Evolutionary conservation across 768 basidiomycete genomes (phyloP).

Genomic region (Xerocomellus amylosporus): DNA sequence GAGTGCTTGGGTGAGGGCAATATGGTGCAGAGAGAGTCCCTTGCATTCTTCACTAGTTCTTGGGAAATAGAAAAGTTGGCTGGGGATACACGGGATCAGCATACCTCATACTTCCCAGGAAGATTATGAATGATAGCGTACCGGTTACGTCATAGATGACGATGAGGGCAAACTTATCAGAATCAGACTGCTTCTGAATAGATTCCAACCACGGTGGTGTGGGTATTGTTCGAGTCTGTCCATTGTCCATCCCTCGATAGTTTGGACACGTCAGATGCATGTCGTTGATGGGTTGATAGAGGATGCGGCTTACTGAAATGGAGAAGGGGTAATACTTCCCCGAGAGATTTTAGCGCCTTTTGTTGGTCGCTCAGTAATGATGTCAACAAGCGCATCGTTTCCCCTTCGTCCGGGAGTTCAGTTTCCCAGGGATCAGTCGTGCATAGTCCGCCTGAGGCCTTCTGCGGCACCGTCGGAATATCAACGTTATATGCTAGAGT

Average conservation of each 20-base stretch:
- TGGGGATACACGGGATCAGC: not conserved
- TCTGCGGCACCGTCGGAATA: not conserved
- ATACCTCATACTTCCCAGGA: too few relatives aligned
- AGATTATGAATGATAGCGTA: not conserved
- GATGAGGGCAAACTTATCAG: not conserved
- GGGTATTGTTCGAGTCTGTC: not conserved
- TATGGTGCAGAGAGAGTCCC: not conserved
- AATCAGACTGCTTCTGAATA: not conserved
- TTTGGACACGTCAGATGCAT: not conserved
- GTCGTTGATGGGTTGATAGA: not conserved
- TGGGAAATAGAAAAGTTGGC: not conserved
- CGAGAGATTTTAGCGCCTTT: not conserved
- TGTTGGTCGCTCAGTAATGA: not conserved
- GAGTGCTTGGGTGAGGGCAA: not conserved
- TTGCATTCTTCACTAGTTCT: not conserved
- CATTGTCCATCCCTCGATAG: not conserved
- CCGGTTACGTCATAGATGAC: not conserved
- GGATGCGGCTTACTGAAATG: not conserved
- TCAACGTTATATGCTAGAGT: not conserved
- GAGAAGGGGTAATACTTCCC: constrained; percentile 6
- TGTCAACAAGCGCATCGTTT: not conserved
- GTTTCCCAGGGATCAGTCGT: not conserved
- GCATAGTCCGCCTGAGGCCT: not conserved
- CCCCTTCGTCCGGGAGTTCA: not conserved
- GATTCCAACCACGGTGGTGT: not conserved